phyloP scores from a whole-genome alignment of 345 rosid genomes.

The Populus pruinosa region DNA sequence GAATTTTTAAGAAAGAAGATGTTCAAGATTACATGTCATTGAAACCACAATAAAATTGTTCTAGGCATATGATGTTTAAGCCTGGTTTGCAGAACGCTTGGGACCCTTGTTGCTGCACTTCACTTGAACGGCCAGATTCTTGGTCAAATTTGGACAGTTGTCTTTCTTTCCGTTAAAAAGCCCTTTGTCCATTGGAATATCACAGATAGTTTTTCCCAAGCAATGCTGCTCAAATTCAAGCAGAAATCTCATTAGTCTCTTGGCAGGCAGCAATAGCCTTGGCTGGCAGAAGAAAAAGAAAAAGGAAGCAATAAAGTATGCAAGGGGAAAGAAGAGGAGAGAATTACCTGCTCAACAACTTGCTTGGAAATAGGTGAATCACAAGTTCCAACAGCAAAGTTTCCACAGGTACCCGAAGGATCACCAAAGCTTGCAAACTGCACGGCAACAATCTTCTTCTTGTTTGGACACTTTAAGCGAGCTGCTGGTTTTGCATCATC shows the following conservation, averaged over 20 bases:
- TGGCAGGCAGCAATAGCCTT: neutral
- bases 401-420: conserved; percentile 69
- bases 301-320: neutral
- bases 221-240: conserved; percentile 40
- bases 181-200: conserved; percentile 43
- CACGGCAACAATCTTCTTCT: conserved; percentile 46
- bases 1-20: neutral
- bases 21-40: neutral
- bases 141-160: conserved; percentile 38
- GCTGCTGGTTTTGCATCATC: conserved; percentile 47
- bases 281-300: neutral
- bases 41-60: neutral
- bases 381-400: conserved; percentile 52
- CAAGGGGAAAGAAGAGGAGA: neutral
- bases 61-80: neutral
- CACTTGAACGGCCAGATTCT: conserved; percentile 69
- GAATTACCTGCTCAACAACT: conserved; percentile 54
- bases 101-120: conserved; percentile 37
- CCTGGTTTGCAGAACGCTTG: neutral
- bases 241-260: neutral
- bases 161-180: conserved; percentile 37
- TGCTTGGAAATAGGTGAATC: conserved; percentile 44
- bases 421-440: conserved; percentile 86
- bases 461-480: conserved; percentile 45
- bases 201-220: conserved; percentile 56